These are phyloP conservation scores for Drechmeria coniospora DNA, from an alignment of 2,329 filamentous ascomycete species.

Conservation along the genomic window DNA sequence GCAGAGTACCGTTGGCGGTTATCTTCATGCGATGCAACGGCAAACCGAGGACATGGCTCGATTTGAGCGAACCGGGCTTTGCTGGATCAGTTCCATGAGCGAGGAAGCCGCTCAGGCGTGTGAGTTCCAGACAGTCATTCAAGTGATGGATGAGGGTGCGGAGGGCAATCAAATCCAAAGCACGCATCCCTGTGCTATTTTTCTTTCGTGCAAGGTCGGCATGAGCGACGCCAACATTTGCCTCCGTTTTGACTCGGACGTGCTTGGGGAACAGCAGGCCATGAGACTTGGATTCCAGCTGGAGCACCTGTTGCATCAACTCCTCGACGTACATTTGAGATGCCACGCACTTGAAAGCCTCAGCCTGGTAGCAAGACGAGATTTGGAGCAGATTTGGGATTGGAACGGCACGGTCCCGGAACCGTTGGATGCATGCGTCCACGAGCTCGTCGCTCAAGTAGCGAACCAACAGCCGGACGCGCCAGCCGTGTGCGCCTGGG, in stretches of 20 bases:
- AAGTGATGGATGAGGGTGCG: slow-evolving; percentile 1
- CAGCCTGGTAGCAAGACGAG: slow-evolving; percentile 3
- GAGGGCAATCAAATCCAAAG: too few relatives aligned
- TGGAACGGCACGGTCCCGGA: slow-evolving; percentile 6
- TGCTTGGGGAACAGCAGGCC: slow-evolving; percentile 2
- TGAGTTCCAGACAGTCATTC: slow-evolving; percentile 7
- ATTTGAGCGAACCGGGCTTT: slow-evolving; percentile 13
- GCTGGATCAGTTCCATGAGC: slow-evolving; percentile 11
- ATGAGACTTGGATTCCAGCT: slow-evolving; percentile 3
- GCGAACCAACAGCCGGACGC: slow-evolving; percentile 6
- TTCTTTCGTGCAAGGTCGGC: too few relatives aligned
- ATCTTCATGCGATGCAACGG: slow-evolving; percentile 9
- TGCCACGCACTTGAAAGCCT: slow-evolving; percentile 2
- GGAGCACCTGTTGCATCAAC: slow-evolving; percentile 4
- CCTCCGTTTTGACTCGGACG: slow-evolving; percentile 5
- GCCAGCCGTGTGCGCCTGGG: slow-evolving; percentile 9
- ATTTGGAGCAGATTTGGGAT: slow-evolving; percentile 8
- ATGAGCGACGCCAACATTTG: slow-evolving; percentile 1
- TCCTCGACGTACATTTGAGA: background rate
- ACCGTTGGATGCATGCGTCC: slow-evolving; percentile 5
- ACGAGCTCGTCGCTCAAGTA: slow-evolving; percentile 6
- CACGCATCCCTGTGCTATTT: slow-evolving; percentile 1
- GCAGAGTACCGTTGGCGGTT: slow-evolving; percentile 3
- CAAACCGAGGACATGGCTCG: too few relatives aligned
- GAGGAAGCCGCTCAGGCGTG: slow-evolving; percentile 5